Evolutionary conservation across 2,329 filamentous ascomycete species (phyloP), one percentile per base, ranked within the genome.

Genomic region (Epichloe hybrida): DNA sequence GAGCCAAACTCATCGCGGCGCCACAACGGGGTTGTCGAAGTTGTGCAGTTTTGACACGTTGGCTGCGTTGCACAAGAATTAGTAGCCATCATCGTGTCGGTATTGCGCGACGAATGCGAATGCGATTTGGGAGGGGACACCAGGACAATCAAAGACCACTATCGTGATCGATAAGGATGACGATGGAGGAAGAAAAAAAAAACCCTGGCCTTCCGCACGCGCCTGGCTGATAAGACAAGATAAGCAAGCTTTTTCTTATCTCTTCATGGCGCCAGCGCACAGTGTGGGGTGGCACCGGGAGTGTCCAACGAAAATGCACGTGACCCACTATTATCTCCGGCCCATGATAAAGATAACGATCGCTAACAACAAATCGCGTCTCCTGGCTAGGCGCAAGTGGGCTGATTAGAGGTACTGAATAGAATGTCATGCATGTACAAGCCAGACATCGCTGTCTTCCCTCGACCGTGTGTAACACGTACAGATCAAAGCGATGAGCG

Each of bases 1-100:
- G 89, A 86, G 58, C 93, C 93, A 62, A 85, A 81, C 73, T 98
- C 93, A 76, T 98, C 93, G 72, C 93, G 85, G 61, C 93, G 87
- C 93, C 93, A 98, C 65, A 98, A 74, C 40, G 93, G 93, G 44
- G 93, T 98, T 49, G 90, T 97, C 41, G 88, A 95, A 43, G 93
- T 98, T 57, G 81, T 81, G 71, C 93, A 98, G 68, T 98, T 98
- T 68, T 95, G 88, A 69, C 93, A 98, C 58, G 90, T 87, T 57
- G 91, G 90, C 89, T 97, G 84, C 72, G 81, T 76, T n/a, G 52
- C 27, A 51, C 73, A 71, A 73, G 80, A 75, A 69, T 80, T 73
- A 67, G 76, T 75, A 56, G 74, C 73, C 73, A 77, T 70, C 66
- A 70, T 71, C 52, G 59, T 66, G 59, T 55, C 62, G 55, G 66